These are phyloP conservation scores for Ogataea minuta DNA, from an alignment of 805 yeast species.

Conservation along the genomic window DNA sequence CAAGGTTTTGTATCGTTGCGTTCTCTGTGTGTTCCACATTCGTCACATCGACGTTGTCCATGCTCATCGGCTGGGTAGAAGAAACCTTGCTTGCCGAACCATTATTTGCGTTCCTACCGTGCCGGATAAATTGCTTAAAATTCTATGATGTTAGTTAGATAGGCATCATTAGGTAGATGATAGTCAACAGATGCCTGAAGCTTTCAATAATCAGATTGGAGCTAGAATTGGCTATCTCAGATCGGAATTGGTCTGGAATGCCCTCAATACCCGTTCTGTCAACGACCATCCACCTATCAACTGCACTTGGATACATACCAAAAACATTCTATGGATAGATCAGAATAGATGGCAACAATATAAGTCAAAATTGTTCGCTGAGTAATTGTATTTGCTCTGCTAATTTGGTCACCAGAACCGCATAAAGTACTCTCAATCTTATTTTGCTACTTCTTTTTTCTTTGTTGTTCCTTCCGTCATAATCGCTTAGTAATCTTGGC, in stretches of 20 bases:
- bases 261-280: too few relatives aligned
- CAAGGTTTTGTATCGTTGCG: not conserved
- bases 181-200: too few relatives aligned
- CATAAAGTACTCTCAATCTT: slow-evolving; percentile 2
- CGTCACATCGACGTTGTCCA: slow-evolving; percentile 7
- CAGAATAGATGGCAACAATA: not conserved
- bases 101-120: slow-evolving; percentile 34
- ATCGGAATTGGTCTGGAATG: too few relatives aligned
- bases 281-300: too few relatives aligned
- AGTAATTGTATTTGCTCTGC: not conserved
- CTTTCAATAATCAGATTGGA: too few relatives aligned
- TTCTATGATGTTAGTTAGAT: slow-evolving; percentile 27
- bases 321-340: slow-evolving; percentile 4
- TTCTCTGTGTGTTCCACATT: slow-evolving; percentile 1
- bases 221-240: too few relatives aligned
- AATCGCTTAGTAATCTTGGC: slow-evolving; percentile 1
- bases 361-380: not conserved
- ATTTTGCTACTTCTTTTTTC: slow-evolving; percentile 10
- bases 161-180: too few relatives aligned
- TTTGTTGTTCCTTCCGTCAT: not conserved
- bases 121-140: slow-evolving; percentile 42
- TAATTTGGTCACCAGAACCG: not conserved
- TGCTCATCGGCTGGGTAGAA: slow-evolving; percentile 8
- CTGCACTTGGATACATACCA: slow-evolving; percentile 1
- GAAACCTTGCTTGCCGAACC: slow-evolving; percentile 5